A percentile compares a stretch with the other conserved stretches of the same genome.
Conservation (phyloP, 2,329 filamentous ascomycete species). For the Lachnellula subtilissima region DNA sequence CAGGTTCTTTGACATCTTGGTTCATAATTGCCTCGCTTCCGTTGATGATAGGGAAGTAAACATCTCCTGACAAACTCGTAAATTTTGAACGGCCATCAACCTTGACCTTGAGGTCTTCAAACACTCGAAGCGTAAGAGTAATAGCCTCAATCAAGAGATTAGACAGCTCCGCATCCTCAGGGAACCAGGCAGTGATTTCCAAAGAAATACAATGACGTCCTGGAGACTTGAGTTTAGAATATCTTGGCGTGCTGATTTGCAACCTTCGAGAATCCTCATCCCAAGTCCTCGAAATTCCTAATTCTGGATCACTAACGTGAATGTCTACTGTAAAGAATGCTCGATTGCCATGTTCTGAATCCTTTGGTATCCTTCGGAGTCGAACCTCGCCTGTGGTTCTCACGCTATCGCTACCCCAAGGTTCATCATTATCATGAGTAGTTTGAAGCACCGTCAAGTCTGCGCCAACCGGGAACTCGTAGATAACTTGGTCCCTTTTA, state of each 20-base stretch:
- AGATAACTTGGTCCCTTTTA: slow-evolving; percentile 13
- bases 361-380: slow-evolving; percentile 18
- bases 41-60: slow-evolving; percentile 20
- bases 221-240: slow-evolving; percentile 7
- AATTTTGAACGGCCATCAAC: slow-evolving; percentile 19
- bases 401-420: slow-evolving; percentile 6
- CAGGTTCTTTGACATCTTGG: neutral
- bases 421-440: slow-evolving; percentile 12
- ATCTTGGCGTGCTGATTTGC: slow-evolving; percentile 24
- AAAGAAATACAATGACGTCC: slow-evolving; percentile 25
- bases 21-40: neutral
- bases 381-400: slow-evolving; percentile 25
- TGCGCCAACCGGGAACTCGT: slow-evolving; percentile 18
- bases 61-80: slow-evolving; percentile 18
- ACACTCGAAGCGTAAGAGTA: slow-evolving; percentile 19
- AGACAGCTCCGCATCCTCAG: slow-evolving; percentile 23
- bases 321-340: slow-evolving; percentile 24
- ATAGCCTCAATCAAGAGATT: slow-evolving; percentile 19
- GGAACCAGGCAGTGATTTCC: slow-evolving; percentile 29
- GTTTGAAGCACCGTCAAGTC: slow-evolving; percentile 23
- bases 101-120: slow-evolving; percentile 25
- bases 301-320: slow-evolving; percentile 20
- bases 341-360: slow-evolving; percentile 14
- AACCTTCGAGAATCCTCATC: slow-evolving; percentile 18
- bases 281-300: slow-evolving; percentile 18